Base-by-base conservation (phyloP, 306 rosid species). In the Acmispon strigosus region DNA sequence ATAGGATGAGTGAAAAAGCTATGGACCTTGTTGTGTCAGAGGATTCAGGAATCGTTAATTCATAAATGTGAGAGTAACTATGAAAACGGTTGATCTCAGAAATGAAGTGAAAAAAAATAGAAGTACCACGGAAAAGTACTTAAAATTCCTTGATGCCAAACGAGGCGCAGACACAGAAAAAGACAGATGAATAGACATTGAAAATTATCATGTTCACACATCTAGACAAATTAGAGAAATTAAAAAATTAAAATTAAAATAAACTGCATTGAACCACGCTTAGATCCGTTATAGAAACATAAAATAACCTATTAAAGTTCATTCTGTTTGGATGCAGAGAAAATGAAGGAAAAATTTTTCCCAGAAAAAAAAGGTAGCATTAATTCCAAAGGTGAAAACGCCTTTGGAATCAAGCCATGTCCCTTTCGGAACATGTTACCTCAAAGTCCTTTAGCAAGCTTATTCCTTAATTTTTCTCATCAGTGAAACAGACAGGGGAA, bases 61-160 rank as follows among this genome's bases (percentile, higher is more conserved):
- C 34, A 75, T 75, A 32, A 66, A 75, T 9, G 65, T 48, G 81
- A 67, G 69, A 68, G 67, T 47, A 55, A 36, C 54, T 13, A 77
- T 41, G 78, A 65, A 79, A 70, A 73, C 42, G 34, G 77, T 51
- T 15, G 17, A 14, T 49, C 63, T 2, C 60, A 48, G 15, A 52
- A 44, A 65, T 1, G 4, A 22, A 55, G 12, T 0, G 32, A 48
- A 15, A 39, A 60, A 81, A 52, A 44, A 43, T 56, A 7, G 37
- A 76, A 81, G 94, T 84, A 92, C 90, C 84, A 89, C 90, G 84
- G 96, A 82, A 79, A 62, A 62, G 89, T 86, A 83, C 90, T 66
- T 62, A 8, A 20, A 58, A 75, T 68, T 60, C 53, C 27, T 14
- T 14, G 19, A 41, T 63, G n/a, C 79, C 71, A 62, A 75, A 70